These are phyloP conservation scores for Phialophora tarda DNA, from an alignment of 2,329 filamentous ascomycete genomes.

Conservation along the genomic window DNA sequence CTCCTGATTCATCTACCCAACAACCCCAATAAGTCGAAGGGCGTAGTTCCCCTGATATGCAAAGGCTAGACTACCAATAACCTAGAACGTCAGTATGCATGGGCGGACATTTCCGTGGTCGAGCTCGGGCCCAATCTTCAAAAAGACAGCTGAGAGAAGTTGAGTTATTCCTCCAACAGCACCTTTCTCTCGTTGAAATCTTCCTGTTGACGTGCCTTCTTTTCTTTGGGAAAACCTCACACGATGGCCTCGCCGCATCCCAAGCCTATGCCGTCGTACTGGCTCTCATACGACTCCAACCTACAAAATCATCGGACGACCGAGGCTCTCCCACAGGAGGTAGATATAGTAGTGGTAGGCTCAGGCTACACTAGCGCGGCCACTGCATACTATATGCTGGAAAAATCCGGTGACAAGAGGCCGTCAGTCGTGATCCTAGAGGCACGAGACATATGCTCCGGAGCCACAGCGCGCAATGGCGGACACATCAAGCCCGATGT, in stretches of 20 bases:
- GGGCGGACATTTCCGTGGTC: conserved; percentile 4
- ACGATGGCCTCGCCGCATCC: conserved; percentile 26
- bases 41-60: not conserved
- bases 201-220: not conserved
- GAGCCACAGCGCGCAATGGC: conserved; percentile 54
- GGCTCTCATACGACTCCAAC: conserved; percentile 29
- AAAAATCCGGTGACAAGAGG: conserved; percentile 32
- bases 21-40: not conserved
- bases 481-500: conserved; percentile 53
- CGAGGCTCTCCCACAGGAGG: conserved; percentile 45
- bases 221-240: not conserved
- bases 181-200: not conserved
- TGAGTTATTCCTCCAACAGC: not conserved
- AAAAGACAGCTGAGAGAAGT: not conserved
- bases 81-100: not conserved
- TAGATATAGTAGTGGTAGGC: conserved; percentile 57
- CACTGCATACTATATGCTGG: conserved; percentile 52
- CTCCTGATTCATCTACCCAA: not conserved
- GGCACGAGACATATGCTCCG: conserved; percentile 50
- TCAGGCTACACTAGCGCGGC: conserved; percentile 55
- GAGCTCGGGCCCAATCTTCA: not conserved
- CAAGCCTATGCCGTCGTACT: conserved; percentile 31
- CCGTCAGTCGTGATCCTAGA: conserved; percentile 50
- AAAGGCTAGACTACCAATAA: not conserved
- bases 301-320: conserved; percentile 31